Evolutionary conservation across 2,329 filamentous ascomycete genomes (phyloP).

Genomic region (Verticillium nubilum): DNA sequence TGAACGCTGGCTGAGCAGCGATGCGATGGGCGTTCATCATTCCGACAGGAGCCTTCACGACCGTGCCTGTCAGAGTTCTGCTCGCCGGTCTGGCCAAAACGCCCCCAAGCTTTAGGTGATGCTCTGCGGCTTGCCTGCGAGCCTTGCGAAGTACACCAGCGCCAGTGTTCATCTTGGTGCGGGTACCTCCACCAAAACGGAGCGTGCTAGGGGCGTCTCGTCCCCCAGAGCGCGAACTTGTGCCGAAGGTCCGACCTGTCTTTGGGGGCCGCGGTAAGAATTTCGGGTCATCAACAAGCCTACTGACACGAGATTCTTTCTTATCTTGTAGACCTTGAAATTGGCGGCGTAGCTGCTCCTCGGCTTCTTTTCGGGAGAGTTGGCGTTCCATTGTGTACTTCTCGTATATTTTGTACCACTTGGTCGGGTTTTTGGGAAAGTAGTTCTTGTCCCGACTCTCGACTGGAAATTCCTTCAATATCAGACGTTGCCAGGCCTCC

Average conservation of each 20-base stretch:
- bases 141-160: constrained; percentile 52
- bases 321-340: constrained; percentile 53
- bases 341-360: constrained; percentile 50
- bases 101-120: constrained; percentile 17
- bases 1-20: constrained; percentile 30
- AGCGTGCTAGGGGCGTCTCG: constrained; percentile 26
- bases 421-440: constrained; percentile 58
- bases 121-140: constrained; percentile 48
- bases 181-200: constrained; percentile 40
- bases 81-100: neutral
- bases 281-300: constrained; percentile 44
- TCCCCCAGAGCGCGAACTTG: constrained; percentile 6
- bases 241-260: constrained; percentile 20
- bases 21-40: constrained; percentile 50
- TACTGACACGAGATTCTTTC: constrained; percentile 51
- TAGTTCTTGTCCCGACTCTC: constrained; percentile 57
- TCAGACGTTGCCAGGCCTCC: constrained; percentile 75
- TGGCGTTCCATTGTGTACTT: constrained; percentile 59
- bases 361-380: constrained; percentile 52
- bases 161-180: constrained; percentile 45
- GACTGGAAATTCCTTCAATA: constrained; percentile 68
- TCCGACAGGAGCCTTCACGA: constrained; percentile 43
- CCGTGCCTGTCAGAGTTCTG: constrained; percentile 18
- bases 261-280: constrained; percentile 36
- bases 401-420: constrained; percentile 75